These are phyloP conservation scores for Neurospora tetraspora DNA, from an alignment of 495 filamentous ascomycete species.

Conservation along the genomic window DNA sequence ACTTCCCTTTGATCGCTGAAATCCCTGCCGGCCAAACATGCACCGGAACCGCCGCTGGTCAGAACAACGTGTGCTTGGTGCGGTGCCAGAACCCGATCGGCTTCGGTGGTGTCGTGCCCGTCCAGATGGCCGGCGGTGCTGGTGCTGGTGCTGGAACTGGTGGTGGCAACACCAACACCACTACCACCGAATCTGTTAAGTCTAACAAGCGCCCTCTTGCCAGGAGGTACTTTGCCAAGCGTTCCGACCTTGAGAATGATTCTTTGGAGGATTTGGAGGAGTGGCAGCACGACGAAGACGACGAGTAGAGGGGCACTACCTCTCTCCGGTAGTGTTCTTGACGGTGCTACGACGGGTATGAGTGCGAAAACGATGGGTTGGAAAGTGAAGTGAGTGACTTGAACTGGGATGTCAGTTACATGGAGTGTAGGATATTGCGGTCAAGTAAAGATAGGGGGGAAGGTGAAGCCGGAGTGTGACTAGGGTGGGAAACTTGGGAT, in stretches of 20 bases:
- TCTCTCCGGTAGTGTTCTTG: neutral
- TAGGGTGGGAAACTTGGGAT: too few relatives aligned
- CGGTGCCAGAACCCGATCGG: constrained; percentile 44
- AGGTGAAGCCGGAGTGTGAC: neutral
- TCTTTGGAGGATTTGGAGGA: neutral
- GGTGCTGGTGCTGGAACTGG: constrained; percentile 2
- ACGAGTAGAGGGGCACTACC: neutral
- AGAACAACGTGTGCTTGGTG: constrained; percentile 42
- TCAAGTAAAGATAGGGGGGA: neutral
- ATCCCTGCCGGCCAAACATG: constrained; percentile 39
- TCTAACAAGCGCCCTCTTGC: neutral
- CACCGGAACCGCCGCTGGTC: constrained; percentile 42
- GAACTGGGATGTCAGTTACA: neutral
- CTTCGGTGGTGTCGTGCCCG: constrained; percentile 44
- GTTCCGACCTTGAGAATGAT: neutral
- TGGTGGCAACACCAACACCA: constrained; percentile 1
- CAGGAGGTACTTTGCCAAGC: neutral
- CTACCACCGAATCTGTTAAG: neutral
- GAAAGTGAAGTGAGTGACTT: neutral
- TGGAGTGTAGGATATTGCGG: neutral
- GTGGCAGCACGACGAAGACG: neutral
- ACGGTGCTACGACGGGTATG: neutral
- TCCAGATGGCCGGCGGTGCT: constrained; percentile 32
- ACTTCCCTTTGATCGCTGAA: constrained; percentile 33
- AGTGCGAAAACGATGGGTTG: neutral